phyloP scores from a whole-genome alignment of 331 rosid species.

The Malus hybrid region DNA sequence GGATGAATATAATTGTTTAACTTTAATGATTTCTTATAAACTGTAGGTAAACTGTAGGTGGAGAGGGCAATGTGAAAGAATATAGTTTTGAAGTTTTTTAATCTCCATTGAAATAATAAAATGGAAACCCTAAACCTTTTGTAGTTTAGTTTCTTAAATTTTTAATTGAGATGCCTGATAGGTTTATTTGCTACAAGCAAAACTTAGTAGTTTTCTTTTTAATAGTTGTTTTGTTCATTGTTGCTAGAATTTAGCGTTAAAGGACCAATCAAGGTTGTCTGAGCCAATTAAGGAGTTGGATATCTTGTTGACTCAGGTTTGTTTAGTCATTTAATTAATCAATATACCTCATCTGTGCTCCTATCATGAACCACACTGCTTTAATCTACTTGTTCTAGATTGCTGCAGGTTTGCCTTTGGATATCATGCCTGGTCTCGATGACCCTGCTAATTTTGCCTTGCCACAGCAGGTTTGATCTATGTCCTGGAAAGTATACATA shows the following conservation, averaged over 20 bases:
- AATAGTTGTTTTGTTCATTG: constrained; percentile 5
- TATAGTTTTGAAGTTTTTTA: no score
- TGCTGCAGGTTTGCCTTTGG: constrained; percentile 72
- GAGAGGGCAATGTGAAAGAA: no score
- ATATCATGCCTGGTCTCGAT: constrained; percentile 89
- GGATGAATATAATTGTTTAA: neutral
- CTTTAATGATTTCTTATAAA: neutral
- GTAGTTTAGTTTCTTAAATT: neutral
- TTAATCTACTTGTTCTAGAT: constrained; percentile 42
- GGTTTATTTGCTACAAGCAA: neutral
- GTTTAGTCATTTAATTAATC: constrained; percentile 13
- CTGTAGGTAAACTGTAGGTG: no score
- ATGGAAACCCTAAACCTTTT: no score
- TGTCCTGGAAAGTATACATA: constrained; percentile 10
- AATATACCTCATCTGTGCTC: neutral
- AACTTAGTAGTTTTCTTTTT: neutral
- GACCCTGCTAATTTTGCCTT: constrained; percentile 88
- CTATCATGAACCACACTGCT: constrained; percentile 12
- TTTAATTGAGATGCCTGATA: neutral
- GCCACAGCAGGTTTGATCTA: constrained; percentile 80
- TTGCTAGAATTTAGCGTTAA: constrained; percentile 61
- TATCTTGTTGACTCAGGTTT: constrained; percentile 80
- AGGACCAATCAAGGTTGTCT: constrained; percentile 68
- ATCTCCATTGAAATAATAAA: no score
- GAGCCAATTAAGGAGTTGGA: constrained; percentile 85